phyloP scores from a whole-genome alignment of 2,329 filamentous ascomycete species.

The Epichloe sylvatica region DNA sequence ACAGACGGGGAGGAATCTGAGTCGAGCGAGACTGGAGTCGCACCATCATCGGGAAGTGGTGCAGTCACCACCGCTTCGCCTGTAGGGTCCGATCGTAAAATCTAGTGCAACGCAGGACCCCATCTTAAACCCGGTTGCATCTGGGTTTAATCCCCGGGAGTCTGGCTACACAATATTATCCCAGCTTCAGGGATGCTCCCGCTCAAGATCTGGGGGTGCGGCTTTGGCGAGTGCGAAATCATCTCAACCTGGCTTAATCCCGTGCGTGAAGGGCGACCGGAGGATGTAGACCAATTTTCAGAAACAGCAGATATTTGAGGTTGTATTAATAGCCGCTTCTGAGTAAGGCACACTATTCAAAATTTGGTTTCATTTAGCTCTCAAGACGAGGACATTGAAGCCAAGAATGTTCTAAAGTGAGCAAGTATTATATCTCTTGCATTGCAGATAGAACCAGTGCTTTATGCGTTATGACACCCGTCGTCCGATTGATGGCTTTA shows the following conservation, averaged over 20 bases:
- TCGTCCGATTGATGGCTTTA: too few relatives aligned
- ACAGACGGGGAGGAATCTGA: slow-evolving; percentile 9
- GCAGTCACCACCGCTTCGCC: slow-evolving; percentile 9
- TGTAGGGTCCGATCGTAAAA: slow-evolving; percentile 24
- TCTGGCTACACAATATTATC: not conserved
- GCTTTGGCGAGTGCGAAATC: not conserved
- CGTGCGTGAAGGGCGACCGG: not conserved
- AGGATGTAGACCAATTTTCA: too few relatives aligned
- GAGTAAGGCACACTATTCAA: not conserved
- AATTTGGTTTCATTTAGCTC: not conserved
- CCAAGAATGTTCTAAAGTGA: not conserved
- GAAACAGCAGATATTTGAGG: not conserved
- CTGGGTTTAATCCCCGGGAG: slow-evolving; percentile 39
- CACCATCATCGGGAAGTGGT: slow-evolving; percentile 34
- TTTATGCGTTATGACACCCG: too few relatives aligned
- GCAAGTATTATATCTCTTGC: not conserved
- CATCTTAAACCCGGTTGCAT: slow-evolving; percentile 41
- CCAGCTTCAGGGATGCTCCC: not conserved
- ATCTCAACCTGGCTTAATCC: not conserved
- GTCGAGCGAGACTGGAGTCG: slow-evolving; percentile 20
- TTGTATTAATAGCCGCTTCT: not conserved
- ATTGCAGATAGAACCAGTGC: too few relatives aligned
- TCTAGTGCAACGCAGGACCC: slow-evolving; percentile 29
- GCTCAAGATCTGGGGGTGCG: not conserved
- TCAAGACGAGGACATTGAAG: not conserved